Evolutionary conservation across 352 stramenopile species (phyloP), one percentile per base, ranked within the genome.

Genomic region (Phytophthora nicotianae): DNA sequence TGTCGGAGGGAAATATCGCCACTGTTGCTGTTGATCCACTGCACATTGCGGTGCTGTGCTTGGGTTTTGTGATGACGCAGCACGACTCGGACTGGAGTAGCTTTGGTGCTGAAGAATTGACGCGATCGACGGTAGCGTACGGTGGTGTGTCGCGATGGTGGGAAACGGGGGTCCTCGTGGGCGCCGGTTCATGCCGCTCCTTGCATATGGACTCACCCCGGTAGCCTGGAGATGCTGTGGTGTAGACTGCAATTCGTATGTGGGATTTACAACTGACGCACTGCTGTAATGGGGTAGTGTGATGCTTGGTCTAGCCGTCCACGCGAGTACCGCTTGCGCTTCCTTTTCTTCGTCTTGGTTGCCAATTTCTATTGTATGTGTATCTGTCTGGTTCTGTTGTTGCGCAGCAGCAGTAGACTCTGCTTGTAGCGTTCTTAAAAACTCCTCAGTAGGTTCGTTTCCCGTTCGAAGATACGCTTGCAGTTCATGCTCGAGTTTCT

Each of bases 381-480:
- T 8, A 48, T 43, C 19, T 1, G 16, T 9, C 10, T 60, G 16
- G 17, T 23, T 19, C 20, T 26, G 11, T 43, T 50, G 38, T 11
- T 60, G 13, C 7, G 38, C 24, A 24, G 32, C 13, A 33, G 38
- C 26, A 32, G 32, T 13, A 20, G 14, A n/a, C 24, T 75, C 70
- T n/a, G 38, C 37, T 7, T 69, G 29, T 24, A 81, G 19, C 2
- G 21, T 24, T 17, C 19, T 50, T 16, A 74, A 45, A 14, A 79
- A 74, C 21, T 75, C 64, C 1, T 70, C 50, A 0, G 65, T 75
- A 0, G 69, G 70, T 6, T 77, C 73, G n/a, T 70, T 80, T 5
- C 73, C 79, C 16, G 74, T 89, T 24, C 62, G 75, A 49, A 75
- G 49, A 55, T 77, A 86, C 8, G 77, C 68, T 24, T 81, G 68